A percentile compares a stretch with the other conserved stretches of the same genome.
phyloP scores from a whole-genome alignment of 306 rosid species.

The Inga oerstediana region DNA sequence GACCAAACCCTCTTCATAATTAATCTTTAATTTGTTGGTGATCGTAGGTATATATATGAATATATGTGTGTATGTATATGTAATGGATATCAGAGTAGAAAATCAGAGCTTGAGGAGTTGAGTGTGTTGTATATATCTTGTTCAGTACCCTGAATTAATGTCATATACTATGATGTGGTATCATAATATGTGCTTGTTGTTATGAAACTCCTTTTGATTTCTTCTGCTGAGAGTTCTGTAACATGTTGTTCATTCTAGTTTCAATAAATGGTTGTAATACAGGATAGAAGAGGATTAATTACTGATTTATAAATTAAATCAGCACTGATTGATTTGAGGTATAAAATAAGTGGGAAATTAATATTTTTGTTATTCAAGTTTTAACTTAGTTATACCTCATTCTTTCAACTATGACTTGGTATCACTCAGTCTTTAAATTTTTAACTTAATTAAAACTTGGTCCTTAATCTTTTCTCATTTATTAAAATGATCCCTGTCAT shows the following conservation, averaged over 20 bases:
- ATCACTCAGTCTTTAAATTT: no score
- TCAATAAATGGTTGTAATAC: background rate
- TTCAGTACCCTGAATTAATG: background rate
- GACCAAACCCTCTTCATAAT: slow-evolving; percentile 82
- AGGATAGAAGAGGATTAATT: background rate
- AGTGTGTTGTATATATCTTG: background rate
- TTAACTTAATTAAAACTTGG: no score
- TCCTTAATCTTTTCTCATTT: no score
- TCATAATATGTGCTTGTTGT: background rate
- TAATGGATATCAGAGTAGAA: background rate
- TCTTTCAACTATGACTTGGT: no score
- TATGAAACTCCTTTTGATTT: background rate
- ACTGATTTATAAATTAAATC: no score
- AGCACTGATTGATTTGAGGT: background rate
- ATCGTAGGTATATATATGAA: background rate
- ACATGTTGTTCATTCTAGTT: background rate
- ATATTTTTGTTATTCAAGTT: no score
- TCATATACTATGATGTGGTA: background rate
- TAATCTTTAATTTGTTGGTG: background rate
- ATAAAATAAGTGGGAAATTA: no score
- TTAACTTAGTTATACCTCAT: no score
- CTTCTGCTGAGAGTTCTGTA: background rate
- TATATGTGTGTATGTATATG: background rate
- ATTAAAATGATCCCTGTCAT: no score
- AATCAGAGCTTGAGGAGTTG: background rate